phyloP scores from a whole-genome alignment of 2,329 filamentous ascomycete genomes.

The Tetracladium maxilliforme region DNA sequence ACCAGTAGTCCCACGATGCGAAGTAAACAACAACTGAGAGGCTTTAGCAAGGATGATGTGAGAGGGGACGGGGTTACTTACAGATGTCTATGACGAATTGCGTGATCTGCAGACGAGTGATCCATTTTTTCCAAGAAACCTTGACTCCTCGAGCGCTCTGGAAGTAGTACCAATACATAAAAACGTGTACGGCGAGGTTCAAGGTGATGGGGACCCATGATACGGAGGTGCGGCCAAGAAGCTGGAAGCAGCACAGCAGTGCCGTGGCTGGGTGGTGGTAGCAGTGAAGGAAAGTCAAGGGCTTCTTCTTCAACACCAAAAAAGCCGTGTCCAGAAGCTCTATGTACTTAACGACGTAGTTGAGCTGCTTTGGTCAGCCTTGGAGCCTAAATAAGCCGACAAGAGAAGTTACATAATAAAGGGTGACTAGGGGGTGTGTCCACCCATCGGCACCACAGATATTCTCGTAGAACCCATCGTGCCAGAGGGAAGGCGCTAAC shows the following conservation, averaged over 20 bases:
- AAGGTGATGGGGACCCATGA: conserved; percentile 14
- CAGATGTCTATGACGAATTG: conserved; percentile 14
- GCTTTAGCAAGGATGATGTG: conserved; percentile 1
- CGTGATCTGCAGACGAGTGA: conserved; percentile 12
- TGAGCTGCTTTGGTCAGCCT: conserved; percentile 7
- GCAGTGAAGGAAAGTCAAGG: conserved; percentile 13
- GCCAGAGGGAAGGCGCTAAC: conserved; percentile 2
- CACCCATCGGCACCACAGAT: conserved; percentile 1
- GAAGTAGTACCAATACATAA: conserved; percentile 17
- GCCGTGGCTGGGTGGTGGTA: conserved; percentile 14
- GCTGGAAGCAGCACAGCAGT: conserved; percentile 12
- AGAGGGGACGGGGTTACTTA: conserved; percentile 1
- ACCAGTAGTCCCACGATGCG: conserved; percentile 10
- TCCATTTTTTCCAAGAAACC: conserved; percentile 13
- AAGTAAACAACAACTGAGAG: conserved; percentile 12
- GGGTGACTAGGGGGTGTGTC: conserved; percentile 1
- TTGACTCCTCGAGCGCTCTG: conserved; percentile 12
- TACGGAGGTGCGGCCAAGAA: conserved; percentile 11
- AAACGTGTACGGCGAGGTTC: conserved; percentile 12
- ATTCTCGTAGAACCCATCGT: conserved; percentile 1
- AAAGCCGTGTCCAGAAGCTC: conserved; percentile 13
- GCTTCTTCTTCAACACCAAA: conserved; percentile 14
- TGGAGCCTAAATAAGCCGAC: background rate
- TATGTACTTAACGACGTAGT: conserved; percentile 13
- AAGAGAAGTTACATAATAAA: conserved; percentile 2